These are phyloP conservation scores for Strigomonas culicis DNA, from an alignment of 208 protist species.

Conservation along the genomic window DNA sequence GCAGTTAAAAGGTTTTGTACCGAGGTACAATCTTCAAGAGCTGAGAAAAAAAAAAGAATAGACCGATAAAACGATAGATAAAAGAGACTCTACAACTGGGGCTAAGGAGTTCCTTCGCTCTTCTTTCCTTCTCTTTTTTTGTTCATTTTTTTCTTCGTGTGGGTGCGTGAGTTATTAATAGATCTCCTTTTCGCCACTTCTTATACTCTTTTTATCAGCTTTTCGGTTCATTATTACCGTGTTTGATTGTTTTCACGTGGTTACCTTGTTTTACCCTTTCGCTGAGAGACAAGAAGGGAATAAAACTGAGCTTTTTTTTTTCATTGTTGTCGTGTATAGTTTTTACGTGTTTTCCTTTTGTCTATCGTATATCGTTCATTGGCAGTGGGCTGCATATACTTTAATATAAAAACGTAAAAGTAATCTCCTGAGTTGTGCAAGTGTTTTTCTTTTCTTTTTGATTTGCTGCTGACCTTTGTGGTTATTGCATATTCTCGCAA, in stretches of 20 bases:
- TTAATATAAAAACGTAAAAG: background rate
- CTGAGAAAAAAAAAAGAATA: too few species aligned
- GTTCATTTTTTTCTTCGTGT: background rate
- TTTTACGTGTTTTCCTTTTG: too few species aligned
- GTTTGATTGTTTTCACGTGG: too few species aligned
- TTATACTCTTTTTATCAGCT: background rate
- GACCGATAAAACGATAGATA: too few species aligned
- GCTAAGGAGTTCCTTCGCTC: too few species aligned
- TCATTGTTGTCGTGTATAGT: too few species aligned
- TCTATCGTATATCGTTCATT: too few species aligned
- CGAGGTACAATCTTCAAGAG: background rate
- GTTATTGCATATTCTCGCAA: background rate
- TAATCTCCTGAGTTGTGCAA: background rate
- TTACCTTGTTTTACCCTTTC: too few species aligned
- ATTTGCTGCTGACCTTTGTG: slow-evolving; percentile 5
- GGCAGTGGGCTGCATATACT: background rate
- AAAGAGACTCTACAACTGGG: too few species aligned
- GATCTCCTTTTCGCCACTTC: too few species aligned
- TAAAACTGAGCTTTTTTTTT: background rate
- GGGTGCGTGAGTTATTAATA: background rate
- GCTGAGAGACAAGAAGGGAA: background rate
- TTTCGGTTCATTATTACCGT: background rate
- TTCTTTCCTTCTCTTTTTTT: background rate
- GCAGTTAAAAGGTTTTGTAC: too few species aligned
- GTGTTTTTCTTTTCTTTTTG: slow-evolving; percentile 10